Evolutionary conservation across 768 basidiomycete species (phyloP), one percentile per base, ranked within the genome.

Genomic region (Exsudoporus frostii): DNA sequence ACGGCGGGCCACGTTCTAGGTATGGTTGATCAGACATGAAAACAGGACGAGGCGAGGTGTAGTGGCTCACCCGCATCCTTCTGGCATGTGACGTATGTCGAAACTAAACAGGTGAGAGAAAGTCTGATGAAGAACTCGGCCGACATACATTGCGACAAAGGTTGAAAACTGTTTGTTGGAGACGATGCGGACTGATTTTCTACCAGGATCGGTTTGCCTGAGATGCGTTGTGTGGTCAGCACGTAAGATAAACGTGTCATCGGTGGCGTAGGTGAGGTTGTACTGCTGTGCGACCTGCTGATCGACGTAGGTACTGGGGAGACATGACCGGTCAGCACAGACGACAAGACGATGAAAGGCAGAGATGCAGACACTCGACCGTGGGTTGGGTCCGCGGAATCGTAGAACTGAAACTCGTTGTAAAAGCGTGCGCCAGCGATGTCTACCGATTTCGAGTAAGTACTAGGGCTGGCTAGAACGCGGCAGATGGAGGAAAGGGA

Each of bases 381-480:
- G 56, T 84, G 74, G 7, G 85, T 86, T 5, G 85, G 85, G 60
- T 87, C 86, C 1, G 78, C 15, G 37, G 80, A 77, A 19, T 73
- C 71, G 59, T 82, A 61, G 59, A 75, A 76, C 5, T 63, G 55
- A 60, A 87, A 87, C 5, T 73, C 64, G 33, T 69, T 66, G 52
- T 79, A 73, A 59, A 88, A 86, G 19, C 63, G 70, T 37, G 63
- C 48, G 32, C 85, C 84, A 14, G 70, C 63, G 60, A 75, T 71
- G 51, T 74, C 80, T 56, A 82, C 77, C 10, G 30, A 52, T 24
- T 54, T 60, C 0, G 44, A 30, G 27, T 63, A 63, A 48, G 45
- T 46, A n/a, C n/a, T n/a, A 22, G 45, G 15, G 32, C 38, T 20
- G 2, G 61, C 51, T 2, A 54, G 29, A 30, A 42, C 50, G 17